Conservation (phyloP, 208 protist genomes). For the Endotrypanum monterogeii region DNA sequence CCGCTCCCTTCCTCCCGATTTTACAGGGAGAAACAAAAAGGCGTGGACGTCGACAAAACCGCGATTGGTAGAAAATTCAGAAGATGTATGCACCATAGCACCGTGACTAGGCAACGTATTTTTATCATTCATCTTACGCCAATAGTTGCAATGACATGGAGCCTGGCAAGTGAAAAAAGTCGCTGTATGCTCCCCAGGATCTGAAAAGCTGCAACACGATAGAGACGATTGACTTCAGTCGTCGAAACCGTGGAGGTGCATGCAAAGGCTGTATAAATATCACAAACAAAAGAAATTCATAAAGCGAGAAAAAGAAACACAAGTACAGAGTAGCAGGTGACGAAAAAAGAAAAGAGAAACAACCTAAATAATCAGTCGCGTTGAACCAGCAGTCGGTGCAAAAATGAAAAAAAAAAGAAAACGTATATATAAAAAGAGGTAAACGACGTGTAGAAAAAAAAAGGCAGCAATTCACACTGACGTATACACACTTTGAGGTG, state of each 20-base stretch:
- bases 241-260: not conserved
- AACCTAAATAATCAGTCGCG: not conserved
- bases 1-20: not conserved
- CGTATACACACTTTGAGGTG: not conserved
- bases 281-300: slow-evolving; percentile 3
- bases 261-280: not conserved
- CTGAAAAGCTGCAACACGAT: not conserved
- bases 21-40: not conserved
- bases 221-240: not conserved
- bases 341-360: slow-evolving; percentile 7
- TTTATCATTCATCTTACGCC: not conserved
- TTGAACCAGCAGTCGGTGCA: not conserved
- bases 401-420: slow-evolving; percentile 1
- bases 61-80: not conserved
- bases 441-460: not conserved
- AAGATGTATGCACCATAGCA: not conserved
- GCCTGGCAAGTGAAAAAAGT: not conserved
- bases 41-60: not conserved
- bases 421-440: not conserved
- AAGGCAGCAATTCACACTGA: not conserved
- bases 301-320: slow-evolving; percentile 20
- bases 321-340: slow-evolving; percentile 3
- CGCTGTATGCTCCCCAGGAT: not conserved
- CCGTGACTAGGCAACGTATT: not conserved
- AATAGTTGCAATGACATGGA: not conserved